Base-by-base conservation (phyloP, 2,329 filamentous ascomycete genomes). In the Fusarium graminum region DNA sequence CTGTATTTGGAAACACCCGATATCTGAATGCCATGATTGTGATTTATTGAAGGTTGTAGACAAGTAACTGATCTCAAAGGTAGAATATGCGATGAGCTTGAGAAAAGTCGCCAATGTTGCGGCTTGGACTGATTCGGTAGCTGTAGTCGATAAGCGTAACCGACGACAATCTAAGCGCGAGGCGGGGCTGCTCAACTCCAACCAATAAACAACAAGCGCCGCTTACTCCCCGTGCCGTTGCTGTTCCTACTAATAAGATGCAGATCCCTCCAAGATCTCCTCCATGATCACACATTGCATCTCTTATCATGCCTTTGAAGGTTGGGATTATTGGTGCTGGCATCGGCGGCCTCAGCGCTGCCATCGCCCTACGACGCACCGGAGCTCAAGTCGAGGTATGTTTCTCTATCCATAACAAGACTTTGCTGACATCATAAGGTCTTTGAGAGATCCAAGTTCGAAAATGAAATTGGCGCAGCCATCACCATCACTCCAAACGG, bases 331-430 rank as follows among this genome's bases (percentile, higher is more conserved):
- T 56, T 5, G 51, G 34, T 0, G 51, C 51, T 1, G 51, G 34
- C 0, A 59, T 59, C 0, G 42, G 51, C 1, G 42, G 55, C 0
- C 17, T 59, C 1, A 59, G 29, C 2, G 42, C 51, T 0, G 42
- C 51, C 3, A 30, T 59, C 4, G 51, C 55, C 0, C 36, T 59
- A 2, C 36, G 55, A 25, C 28, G 34, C 0, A 32, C 51, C 0
- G 55, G 42, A 1, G 55, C 51, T 2, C 22, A 57, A n/a, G 55
- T 56, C 12, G 41, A 59, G 41, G 50, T 56, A n/a, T 22, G 2
- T 4, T 14, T 8, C 5, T 16, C 4, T 10, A 25, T 10, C 4
- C 2, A 10, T 4, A 4, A 9, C 25, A 6, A 4, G 4, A 4
- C 2, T 22, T 14, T 13, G 4, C 17, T 43, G 13, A 52, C 14